A percentile compares a stretch with the other conserved stretches of the same genome.
Evolutionary conservation across 768 basidiomycete genomes (phyloP).

Genomic region (Suillus subaureus): DNA sequence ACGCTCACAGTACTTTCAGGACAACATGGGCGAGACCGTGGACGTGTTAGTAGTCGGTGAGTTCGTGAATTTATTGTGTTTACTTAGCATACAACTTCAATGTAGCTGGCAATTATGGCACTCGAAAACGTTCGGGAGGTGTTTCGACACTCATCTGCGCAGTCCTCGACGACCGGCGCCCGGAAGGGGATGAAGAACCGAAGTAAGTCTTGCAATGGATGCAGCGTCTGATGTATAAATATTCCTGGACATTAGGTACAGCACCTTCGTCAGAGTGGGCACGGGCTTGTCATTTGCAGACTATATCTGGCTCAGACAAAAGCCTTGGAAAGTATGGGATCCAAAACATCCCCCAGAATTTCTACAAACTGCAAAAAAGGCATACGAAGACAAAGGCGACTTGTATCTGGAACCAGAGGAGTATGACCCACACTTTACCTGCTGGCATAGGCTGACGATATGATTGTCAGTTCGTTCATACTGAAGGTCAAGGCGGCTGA

Average conservation of each 20-base stretch:
- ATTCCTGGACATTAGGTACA: slow-evolving; percentile 55
- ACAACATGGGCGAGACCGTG: slow-evolving; percentile 90
- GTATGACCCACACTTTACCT: slow-evolving; percentile 42
- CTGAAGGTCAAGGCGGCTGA: slow-evolving; percentile 93
- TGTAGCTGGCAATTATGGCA: slow-evolving; percentile 85
- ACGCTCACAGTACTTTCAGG: slow-evolving; percentile 43
- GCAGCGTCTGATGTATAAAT: background rate
- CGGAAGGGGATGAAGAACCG: slow-evolving; percentile 56
- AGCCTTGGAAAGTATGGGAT: slow-evolving; percentile 84
- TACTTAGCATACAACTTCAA: background rate
- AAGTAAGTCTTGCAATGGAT: slow-evolving; percentile 45
- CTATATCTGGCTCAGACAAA: slow-evolving; percentile 80
- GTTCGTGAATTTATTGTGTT: slow-evolving; percentile 21
- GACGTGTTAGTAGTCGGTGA: slow-evolving; percentile 89
- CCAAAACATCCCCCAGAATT: slow-evolving; percentile 73
- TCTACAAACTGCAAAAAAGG: slow-evolving; percentile 57
- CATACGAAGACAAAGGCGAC: slow-evolving; percentile 84
- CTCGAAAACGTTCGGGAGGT: slow-evolving; percentile 82
- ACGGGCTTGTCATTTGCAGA: slow-evolving; percentile 86
- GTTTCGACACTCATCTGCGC: slow-evolving; percentile 91
- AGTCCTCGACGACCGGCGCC: slow-evolving; percentile 72
- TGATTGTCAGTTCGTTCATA: slow-evolving; percentile 77
- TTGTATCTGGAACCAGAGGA: slow-evolving; percentile 88
- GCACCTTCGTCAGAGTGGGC: slow-evolving; percentile 87
- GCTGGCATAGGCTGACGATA: slow-evolving; percentile 6